A percentile compares a stretch with the other conserved stretches of the same genome.
Evolutionary conservation across 208 protist genomes (phyloP).

Genomic region (Crithidia mellificae): DNA sequence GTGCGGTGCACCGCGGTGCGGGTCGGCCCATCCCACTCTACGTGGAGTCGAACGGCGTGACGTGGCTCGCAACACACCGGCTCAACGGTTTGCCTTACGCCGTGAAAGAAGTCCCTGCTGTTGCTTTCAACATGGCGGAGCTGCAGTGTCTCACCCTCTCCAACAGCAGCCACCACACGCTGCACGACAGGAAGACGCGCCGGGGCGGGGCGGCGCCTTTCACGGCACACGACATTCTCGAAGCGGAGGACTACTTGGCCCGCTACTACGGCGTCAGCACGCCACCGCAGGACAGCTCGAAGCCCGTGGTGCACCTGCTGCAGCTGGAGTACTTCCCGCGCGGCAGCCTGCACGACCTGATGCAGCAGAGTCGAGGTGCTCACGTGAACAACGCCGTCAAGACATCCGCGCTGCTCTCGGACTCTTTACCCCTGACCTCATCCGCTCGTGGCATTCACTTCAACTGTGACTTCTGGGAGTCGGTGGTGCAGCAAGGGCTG

Average conservation of each 20-base stretch:
- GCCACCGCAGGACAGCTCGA: constrained; percentile 18
- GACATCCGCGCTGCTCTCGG: too few species aligned
- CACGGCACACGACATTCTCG: constrained; percentile 18
- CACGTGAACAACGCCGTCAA: too few species aligned
- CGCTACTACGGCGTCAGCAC: constrained; percentile 51
- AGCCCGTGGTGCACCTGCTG: constrained; percentile 43
- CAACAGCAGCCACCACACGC: background rate
- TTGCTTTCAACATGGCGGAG: constrained; percentile 22
- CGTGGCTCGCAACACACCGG: constrained; percentile 61
- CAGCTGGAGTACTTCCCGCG: constrained; percentile 73
- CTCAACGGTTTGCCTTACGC: constrained; percentile 61
- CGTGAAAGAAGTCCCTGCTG: constrained; percentile 61
- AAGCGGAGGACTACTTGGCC: constrained; percentile 37
- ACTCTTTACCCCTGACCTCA: background rate
- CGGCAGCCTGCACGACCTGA: constrained; percentile 55
- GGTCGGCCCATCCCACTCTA: constrained; percentile 24
- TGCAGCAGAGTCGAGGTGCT: background rate
- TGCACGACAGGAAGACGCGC: background rate
- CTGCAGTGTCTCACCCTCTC: constrained; percentile 21
- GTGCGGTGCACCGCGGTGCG: background rate
- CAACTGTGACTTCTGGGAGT: constrained; percentile 32
- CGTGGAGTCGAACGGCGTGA: constrained; percentile 57
- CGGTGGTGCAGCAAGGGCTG: constrained; percentile 40
- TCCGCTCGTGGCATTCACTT: background rate
- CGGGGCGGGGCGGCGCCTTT: background rate